Base-by-base conservation (phyloP, 139 green algal genomes). In the Limnomonas spitsbergensis region DNA sequence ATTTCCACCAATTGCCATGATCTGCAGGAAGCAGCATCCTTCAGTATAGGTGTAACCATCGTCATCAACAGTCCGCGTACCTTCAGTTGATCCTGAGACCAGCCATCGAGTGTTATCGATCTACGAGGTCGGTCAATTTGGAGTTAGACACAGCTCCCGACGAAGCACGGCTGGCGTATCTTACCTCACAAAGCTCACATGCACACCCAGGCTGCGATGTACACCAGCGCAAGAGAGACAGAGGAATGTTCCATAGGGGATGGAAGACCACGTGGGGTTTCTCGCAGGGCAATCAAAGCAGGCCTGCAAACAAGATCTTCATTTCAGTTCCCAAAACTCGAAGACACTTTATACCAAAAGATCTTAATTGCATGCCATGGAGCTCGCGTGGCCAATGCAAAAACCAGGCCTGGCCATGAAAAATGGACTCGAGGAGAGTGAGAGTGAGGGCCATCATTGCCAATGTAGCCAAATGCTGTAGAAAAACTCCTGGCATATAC, bases 231-330 rank as follows among this genome's bases (percentile, higher is more conserved):
- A 99, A 34, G 93, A 91, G 0, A 99, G 84, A 85, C 96, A 99
- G 42, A 99, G 95, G 85, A 97, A 98, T n/a, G 77, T 75, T 2
- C 80, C 96, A 84, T 98, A 98, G 0, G 94, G 94, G 2, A 98
- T 92, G 0, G 88, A 95, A 0, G 93, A 89, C 96, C 96, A 99
- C 4, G 93, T 98, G 0, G 96, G 96, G 73, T 98, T 99, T 76
- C 95, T 97, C 4, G 88, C 89, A 3, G 94, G 91, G 82, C 96
- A 99, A 76, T 99, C 96, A 73, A 98, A 98, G 86, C 96, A 99
- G 2, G 94, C 85, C 89, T 95, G 85, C 74, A 35, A 29, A 74
- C 2, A 31, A n/a, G n/a, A n/a, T 40, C 29, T 9, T 26, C 40
- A 71, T 35, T 40, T 37, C 54, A 42, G 20, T 56, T 9, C 47